Evolutionary conservation across 2,329 filamentous ascomycete species (phyloP).

Genomic region (Sarocladium oryzae): DNA sequence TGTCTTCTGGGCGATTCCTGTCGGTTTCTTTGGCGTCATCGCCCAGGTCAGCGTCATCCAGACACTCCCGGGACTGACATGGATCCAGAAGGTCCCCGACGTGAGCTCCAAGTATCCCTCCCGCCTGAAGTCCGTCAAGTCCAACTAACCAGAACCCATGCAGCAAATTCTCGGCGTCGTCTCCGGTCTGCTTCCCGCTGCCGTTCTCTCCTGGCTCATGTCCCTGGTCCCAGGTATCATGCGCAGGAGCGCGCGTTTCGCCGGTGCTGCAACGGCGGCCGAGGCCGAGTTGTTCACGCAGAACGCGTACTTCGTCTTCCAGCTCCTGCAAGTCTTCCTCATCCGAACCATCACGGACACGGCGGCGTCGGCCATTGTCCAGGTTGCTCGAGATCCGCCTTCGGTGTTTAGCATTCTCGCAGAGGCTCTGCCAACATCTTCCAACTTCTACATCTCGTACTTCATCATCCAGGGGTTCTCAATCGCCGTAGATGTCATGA

Average conservation of each 20-base stretch:
- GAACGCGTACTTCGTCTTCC: conserved; percentile 86
- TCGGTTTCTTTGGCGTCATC: conserved; percentile 74
- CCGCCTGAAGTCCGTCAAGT: too few species aligned
- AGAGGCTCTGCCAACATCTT: conserved; percentile 67
- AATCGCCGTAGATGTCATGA: conserved; percentile 62
- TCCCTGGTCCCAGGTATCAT: conserved; percentile 64
- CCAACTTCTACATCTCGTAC: conserved; percentile 90
- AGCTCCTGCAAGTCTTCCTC: conserved; percentile 85
- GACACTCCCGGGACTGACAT: conserved; percentile 61
- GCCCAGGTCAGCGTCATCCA: conserved; percentile 74
- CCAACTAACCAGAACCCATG: too few species aligned
- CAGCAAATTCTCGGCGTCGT: conserved; percentile 66
- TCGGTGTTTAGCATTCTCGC: conserved; percentile 60
- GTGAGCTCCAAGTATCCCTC: conserved; percentile 18
- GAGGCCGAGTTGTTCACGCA: conserved; percentile 83
- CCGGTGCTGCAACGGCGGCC: conserved; percentile 72
- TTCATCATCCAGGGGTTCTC: conserved; percentile 80
- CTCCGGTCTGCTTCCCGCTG: conserved; percentile 72
- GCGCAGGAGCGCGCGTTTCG: conserved; percentile 64
- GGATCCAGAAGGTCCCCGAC: conserved; percentile 64
- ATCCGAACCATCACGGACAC: conserved; percentile 76
- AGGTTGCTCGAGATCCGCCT: conserved; percentile 58
- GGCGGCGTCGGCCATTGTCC: conserved; percentile 59
- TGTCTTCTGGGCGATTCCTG: conserved; percentile 74
- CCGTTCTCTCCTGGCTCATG: conserved; percentile 76